Conservation (phyloP, 2,329 filamentous ascomycete genomes). For the Dendrostoma leiphaemia region DNA sequence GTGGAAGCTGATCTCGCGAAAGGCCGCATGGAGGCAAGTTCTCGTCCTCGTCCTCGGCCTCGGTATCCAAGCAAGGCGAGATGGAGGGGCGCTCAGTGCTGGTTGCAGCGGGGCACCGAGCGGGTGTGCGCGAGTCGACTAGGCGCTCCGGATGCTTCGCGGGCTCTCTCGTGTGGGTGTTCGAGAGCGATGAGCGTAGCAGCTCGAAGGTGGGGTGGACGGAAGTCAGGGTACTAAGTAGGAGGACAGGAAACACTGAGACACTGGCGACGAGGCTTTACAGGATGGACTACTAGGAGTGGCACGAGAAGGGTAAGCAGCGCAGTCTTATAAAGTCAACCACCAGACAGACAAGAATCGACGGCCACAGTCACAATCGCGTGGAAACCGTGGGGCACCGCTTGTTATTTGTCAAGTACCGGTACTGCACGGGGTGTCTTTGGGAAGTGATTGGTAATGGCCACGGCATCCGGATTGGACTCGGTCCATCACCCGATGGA, state of each 20-base stretch:
- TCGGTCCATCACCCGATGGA: not conserved
- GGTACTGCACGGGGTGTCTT: not conserved
- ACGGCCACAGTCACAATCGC: no score
- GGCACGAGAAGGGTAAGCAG: not conserved
- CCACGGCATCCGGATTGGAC: not conserved
- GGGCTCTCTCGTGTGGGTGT: not conserved
- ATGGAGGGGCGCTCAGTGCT: no score
- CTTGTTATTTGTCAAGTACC: no score
- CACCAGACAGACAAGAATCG: no score
- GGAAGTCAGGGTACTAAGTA: not conserved
- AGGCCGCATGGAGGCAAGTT: constrained; percentile 22
- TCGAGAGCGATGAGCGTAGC: not conserved
- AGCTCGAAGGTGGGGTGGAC: not conserved
- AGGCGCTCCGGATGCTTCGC: no score
- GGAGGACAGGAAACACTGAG: not conserved
- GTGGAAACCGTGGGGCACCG: no score
- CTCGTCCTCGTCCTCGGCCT: not conserved
- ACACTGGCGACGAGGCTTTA: no score
- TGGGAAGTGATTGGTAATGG: not conserved
- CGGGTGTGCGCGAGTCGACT: not conserved
- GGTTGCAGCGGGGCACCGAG: no score
- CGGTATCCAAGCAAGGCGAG: not conserved
- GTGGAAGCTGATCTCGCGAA: constrained; percentile 22
- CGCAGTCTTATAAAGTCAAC: constrained; percentile 3
- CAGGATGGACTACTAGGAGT: no score